Base-by-base conservation (phyloP, 2,329 filamentous ascomycete species). In the Paecilomyces dactylethromorphus region DNA sequence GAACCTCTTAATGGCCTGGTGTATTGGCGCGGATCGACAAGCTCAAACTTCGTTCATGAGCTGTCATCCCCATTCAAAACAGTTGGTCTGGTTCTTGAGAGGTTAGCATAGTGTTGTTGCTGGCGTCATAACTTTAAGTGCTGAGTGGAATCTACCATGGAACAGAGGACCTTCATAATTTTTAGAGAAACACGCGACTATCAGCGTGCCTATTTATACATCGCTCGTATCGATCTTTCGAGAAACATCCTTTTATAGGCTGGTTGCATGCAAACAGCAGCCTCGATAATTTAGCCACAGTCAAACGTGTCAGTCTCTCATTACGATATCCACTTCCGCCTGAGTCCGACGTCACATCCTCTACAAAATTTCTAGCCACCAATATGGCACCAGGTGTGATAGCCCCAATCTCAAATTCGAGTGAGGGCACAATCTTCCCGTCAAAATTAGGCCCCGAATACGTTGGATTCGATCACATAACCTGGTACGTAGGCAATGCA, bases 401-500 rank as follows among this genome's bases (percentile, higher is more conserved):
- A 1, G 21, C 45, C 4, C 31, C 32, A 18, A 15, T 22, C n/a
- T 55, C 54, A 13, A 49, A 2, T 12, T 15, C 54, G 2, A 26
- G 54, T 15, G 50, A 60, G 13, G 56, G 56, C 11, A 57, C 63
- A 39, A 66, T 67, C 50, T 62, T 64, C 21, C 62, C 67, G 21
- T 62, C 62, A 21, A 59, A 63, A 12, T 53, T 68, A 21, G 65
- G 67, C 6, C 65, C 64, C 15, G 60, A 59, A 22, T 65, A 65
- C 57, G 32, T 60, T 8, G 91, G 90, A 68, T 96, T 95, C 74
- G 90, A 95, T 75, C 90, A 95, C 73, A 83, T 96, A 59, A 91
- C 89, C 60, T 96, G 91, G 91, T 96, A 90, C 80, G 92, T 96
- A 33, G 91, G 91, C 69, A 96, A 96, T 72, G 91, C 92, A 63